Conservation (phyloP, 768 basidiomycete genomes). For the Tricholoma matsutake region DNA sequence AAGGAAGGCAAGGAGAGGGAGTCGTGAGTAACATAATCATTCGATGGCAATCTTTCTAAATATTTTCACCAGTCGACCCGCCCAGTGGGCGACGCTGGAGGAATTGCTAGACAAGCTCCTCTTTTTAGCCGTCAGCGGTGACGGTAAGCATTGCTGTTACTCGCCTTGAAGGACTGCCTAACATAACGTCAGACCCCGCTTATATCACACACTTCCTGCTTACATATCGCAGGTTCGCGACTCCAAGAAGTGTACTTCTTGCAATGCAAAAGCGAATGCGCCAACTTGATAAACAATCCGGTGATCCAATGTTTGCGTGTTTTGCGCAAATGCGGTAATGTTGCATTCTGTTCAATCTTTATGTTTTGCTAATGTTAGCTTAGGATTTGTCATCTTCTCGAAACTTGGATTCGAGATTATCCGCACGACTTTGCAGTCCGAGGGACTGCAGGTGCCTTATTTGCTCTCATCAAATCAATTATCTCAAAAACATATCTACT, state of each 20-base stretch:
- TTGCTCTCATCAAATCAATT: constrained; percentile 75
- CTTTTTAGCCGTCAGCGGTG: constrained; percentile 80
- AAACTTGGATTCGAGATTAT: constrained; percentile 75
- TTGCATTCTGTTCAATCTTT: neutral
- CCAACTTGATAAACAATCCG: constrained; percentile 64
- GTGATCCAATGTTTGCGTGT: constrained; percentile 83
- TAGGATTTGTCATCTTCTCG: constrained; percentile 78
- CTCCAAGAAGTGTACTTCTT: constrained; percentile 73
- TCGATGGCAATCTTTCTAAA: neutral
- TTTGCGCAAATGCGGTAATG: constrained; percentile 84
- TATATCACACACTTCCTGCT: constrained; percentile 80
- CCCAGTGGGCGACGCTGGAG: constrained; percentile 73
- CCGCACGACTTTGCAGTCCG: constrained; percentile 78
- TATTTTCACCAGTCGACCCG: constrained; percentile 39
- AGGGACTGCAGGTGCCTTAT: constrained; percentile 68
- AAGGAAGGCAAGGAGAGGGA: constrained; percentile 39
- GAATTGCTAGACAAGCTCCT: constrained; percentile 80
- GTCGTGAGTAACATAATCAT: constrained; percentile 8
- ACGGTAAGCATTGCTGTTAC: constrained; percentile 48
- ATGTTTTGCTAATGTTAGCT: constrained; percentile 5
- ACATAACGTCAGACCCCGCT: constrained; percentile 53
- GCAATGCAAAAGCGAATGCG: constrained; percentile 88
- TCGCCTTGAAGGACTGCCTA: neutral
- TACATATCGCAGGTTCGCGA: constrained; percentile 80
- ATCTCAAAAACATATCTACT: constrained; percentile 76